Percentiles rank a stretch among this genome's conserved stretches.
These are phyloP conservation scores for Acacia pycnantha DNA, from an alignment of 331 rosid species.

Conservation along the genomic window DNA sequence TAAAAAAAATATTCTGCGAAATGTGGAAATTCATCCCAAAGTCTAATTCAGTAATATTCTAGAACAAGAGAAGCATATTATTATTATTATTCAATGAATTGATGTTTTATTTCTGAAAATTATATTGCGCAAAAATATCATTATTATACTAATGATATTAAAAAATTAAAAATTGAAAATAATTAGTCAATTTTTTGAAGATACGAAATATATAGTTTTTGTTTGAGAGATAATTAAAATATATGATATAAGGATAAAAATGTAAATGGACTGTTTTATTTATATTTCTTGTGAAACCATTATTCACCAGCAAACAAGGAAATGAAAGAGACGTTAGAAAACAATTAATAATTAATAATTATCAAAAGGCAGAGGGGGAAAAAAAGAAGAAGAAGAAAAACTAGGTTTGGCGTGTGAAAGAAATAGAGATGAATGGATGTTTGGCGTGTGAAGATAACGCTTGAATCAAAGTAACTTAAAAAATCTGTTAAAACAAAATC, in stretches of 20 bases:
- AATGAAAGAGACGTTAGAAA: neutral
- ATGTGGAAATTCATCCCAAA: neutral
- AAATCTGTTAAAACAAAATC: neutral
- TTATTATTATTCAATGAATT: neutral
- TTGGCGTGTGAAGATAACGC: conserved; percentile 24
- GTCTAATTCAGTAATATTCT: neutral
- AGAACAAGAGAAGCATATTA: neutral
- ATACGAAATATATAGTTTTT: neutral
- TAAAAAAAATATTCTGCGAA: neutral
- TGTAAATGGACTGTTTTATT: neutral
- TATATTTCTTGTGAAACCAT: neutral
- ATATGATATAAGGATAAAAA: neutral
- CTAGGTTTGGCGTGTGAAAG: neutral
- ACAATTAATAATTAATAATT: neutral
- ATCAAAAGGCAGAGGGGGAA: neutral
- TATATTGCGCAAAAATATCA: neutral
- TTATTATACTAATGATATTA: neutral
- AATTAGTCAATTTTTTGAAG: neutral
- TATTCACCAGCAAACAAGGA: neutral
- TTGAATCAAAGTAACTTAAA: neutral
- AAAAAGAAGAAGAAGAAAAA: neutral
- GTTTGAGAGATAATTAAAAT: neutral
- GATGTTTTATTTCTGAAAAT: neutral
- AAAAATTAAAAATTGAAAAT: neutral
- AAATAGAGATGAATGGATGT: neutral